Percentiles rank a stretch among this genome's conserved stretches.
Conservation (phyloP, 805 yeast species). For the Candida qinlingensis region DNA sequence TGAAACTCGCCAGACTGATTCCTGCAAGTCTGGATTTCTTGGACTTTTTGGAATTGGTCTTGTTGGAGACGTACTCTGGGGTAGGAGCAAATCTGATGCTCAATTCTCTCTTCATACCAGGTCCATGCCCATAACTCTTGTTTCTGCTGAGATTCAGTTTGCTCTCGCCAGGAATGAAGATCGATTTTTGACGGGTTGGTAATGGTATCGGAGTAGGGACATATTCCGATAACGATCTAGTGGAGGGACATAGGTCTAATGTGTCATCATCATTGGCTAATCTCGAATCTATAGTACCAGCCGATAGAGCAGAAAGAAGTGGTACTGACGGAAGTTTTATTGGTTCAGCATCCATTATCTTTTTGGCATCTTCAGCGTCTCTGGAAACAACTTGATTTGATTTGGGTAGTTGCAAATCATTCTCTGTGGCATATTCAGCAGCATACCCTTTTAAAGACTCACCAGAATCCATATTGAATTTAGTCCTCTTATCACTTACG, state of each 20-base stretch:
- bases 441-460: constrained; percentile 19
- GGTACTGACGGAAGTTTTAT: neutral
- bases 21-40: neutral
- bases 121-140: neutral
- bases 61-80: constrained; percentile 8
- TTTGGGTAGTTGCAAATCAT: constrained; percentile 11
- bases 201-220: constrained; percentile 15
- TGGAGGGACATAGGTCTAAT: neutral
- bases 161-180: neutral
- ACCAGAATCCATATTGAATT: constrained; percentile 22
- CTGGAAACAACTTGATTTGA: neutral
- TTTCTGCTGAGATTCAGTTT: too few species aligned
- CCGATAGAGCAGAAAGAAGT: neutral
- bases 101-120: neutral
- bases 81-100: constrained; percentile 19
- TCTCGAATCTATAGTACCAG: neutral
- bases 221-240: constrained; percentile 11
- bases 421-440: constrained; percentile 10
- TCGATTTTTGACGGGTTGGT: neutral
- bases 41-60: neutral
- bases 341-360: constrained; percentile 3
- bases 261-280: constrained; percentile 2
- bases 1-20: neutral
- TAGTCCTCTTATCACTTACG: neutral
- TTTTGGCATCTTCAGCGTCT: constrained; percentile 11